Percentiles rank a stretch among this genome's conserved stretches.
These are phyloP conservation scores for Pseudogymnoascus sp. DNA, from an alignment of 2,329 filamentous ascomycete genomes.

Conservation along the genomic window DNA sequence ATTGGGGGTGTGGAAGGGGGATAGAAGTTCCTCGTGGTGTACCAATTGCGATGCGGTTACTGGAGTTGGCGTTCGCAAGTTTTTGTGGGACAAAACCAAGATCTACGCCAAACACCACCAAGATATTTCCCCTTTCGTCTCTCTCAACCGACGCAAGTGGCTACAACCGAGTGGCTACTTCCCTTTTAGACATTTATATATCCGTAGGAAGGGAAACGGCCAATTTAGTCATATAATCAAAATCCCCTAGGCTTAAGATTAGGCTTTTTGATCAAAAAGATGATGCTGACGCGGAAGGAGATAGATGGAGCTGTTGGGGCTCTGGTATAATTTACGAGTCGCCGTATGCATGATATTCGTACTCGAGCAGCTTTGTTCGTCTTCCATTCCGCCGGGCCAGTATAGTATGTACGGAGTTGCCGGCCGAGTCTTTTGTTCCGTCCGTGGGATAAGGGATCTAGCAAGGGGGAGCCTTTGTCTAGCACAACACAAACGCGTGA, in stretches of 20 bases:
- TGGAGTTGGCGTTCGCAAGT: neutral
- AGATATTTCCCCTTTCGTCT: neutral
- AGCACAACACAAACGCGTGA: neutral
- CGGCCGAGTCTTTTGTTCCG: neutral
- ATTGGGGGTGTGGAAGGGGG: neutral
- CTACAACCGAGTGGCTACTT: neutral
- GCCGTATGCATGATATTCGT: neutral
- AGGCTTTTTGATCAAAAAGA: no score
- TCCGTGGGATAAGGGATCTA: neutral
- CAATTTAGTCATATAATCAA: neutral
- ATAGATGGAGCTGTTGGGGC: neutral
- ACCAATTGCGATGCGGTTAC: neutral
- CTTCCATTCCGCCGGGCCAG: neutral
- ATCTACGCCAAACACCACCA: neutral
- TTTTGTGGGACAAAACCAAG: neutral
- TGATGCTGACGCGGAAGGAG: neutral
- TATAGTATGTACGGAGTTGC: neutral
- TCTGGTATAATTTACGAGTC: neutral
- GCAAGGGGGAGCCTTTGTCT: neutral
- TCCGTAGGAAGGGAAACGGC: neutral
- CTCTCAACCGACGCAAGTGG: constrained; percentile 8
- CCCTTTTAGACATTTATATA: neutral
- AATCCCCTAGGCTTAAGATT: neutral
- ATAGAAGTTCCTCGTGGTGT: neutral
- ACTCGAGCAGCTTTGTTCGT: neutral